Percentiles rank a stretch among this genome's conserved stretches.
These are phyloP conservation scores for Melaleuca quinquenervia DNA, from an alignment of 345 rosid genomes.

Conservation along the genomic window DNA sequence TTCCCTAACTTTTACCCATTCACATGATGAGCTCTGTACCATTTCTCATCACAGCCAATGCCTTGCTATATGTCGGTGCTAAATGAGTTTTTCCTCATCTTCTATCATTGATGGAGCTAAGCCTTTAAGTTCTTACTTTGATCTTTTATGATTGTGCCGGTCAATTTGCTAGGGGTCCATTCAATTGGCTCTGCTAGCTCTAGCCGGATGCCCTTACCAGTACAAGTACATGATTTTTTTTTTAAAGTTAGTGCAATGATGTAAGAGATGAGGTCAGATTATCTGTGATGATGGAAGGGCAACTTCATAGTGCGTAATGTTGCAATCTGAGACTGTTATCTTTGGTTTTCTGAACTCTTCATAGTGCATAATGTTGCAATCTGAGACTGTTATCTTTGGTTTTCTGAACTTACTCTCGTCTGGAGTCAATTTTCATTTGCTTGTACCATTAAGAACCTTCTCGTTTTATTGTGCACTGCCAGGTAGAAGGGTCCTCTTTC, in stretches of 20 bases:
- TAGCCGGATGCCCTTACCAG: not conserved
- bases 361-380: not conserved
- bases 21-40: slow-evolving; percentile 30
- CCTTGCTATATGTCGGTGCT: not conserved
- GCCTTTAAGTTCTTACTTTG: not conserved
- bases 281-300: not conserved
- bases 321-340: not conserved
- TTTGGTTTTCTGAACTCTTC: too few relatives aligned
- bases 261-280: not conserved
- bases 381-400: not conserved
- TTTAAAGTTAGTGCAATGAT: not conserved
- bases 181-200: not conserved
- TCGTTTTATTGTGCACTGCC: not conserved
- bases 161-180: not conserved
- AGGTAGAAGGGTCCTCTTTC: not conserved
- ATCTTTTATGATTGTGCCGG: not conserved
- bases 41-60: not conserved
- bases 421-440: not conserved
- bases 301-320: not conserved
- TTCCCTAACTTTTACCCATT: slow-evolving; percentile 89
- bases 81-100: not conserved
- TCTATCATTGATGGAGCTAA: not conserved
- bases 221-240: not conserved
- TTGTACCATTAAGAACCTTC: not conserved
- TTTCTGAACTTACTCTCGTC: not conserved